Evolutionary conservation across 2,329 filamentous ascomycete species (phyloP), one percentile per base, ranked within the genome.

Genomic region (Colletotrichum echinochloae): DNA sequence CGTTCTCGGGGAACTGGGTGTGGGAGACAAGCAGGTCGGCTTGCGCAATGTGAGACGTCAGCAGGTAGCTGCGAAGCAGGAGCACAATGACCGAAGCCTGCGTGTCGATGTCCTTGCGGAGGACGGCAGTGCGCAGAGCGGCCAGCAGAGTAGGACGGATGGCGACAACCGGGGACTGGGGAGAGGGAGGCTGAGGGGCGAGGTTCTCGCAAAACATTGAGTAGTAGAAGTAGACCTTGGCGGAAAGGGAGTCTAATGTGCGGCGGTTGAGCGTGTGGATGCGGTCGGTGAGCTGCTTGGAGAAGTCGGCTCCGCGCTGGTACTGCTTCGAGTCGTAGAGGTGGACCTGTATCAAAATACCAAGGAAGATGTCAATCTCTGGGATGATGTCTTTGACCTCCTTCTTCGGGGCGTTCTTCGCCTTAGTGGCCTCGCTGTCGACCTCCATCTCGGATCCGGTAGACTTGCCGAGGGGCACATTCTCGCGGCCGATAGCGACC

Each of bases 161-260:
- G 49, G 91, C 88, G 72, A 98, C 93, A 74, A 97, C 90, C 4
- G 94, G 92, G 8, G 95, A 97, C 77, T 94, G 91, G 66, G 94
- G 92, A 62, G 95, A 98, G 30, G 95, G 95, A 54, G 96, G 93
- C 73, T 95, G 89, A 28, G 95, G 95, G 71, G 91, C 89, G 72
- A 97, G 89, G 81, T 97, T 91, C 87, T 99, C 96, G 83, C 92
- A 94, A 86, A 98, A 98, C 76, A 98, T 87, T 30, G 94, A 94
- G 83, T 94, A 97, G 87, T 99, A 99, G 83, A 98, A 98, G 87
- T 98, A 99, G 73, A 95, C 94, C 82, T 97, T 97, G 74, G 95
- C 94, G 70, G 95, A 93, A 70, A 99, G 89, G 60, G 95, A 94
- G 81, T 99, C 96, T 73, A 99, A 86, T 30, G 96, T 98, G 76